Percentiles rank a stretch among this genome's conserved stretches.
Conservation (phyloP, 202 grass and related monocot genomes). For the Alloteropsis angusta region DNA sequence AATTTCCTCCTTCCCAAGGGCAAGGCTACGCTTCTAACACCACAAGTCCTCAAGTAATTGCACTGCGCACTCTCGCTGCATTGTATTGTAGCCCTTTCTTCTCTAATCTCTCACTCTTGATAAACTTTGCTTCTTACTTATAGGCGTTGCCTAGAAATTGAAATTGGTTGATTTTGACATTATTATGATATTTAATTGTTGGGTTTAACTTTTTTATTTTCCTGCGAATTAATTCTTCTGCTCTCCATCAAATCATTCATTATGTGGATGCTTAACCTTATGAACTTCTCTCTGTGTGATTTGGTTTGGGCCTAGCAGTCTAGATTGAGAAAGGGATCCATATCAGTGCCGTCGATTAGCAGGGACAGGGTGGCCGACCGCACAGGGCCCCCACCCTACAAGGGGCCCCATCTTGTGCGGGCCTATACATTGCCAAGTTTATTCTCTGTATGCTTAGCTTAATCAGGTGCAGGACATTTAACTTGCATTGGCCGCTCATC, state of each 20-base stretch:
- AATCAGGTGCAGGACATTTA: too few relatives aligned
- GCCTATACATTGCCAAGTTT: too few relatives aligned
- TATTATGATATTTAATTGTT: not conserved
- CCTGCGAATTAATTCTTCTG: not conserved
- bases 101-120: not conserved
- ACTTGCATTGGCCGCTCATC: too few relatives aligned
- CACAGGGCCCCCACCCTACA: too few relatives aligned
- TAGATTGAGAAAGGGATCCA: not conserved
- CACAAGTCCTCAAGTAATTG: slow-evolving; percentile 74
- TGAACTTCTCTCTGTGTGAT: not conserved
- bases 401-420: too few relatives aligned
- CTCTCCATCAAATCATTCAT: not conserved
- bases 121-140: not conserved
- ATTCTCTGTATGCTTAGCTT: too few relatives aligned
- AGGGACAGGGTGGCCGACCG: too few relatives aligned
- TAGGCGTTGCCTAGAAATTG: not conserved
- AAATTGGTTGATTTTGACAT: not conserved
- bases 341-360: too few relatives aligned
- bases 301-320: not conserved
- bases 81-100: not conserved
- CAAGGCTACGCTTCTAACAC: slow-evolving; percentile 69
- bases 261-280: not conserved
- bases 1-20: slow-evolving; percentile 82
- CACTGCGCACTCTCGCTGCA: not conserved
- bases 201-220: not conserved